A percentile compares a stretch with the other conserved stretches of the same genome.
Evolutionary conservation across 371 early-diverging fungal species (phyloP).

Genomic region (Saksenaea oblongispora): DNA sequence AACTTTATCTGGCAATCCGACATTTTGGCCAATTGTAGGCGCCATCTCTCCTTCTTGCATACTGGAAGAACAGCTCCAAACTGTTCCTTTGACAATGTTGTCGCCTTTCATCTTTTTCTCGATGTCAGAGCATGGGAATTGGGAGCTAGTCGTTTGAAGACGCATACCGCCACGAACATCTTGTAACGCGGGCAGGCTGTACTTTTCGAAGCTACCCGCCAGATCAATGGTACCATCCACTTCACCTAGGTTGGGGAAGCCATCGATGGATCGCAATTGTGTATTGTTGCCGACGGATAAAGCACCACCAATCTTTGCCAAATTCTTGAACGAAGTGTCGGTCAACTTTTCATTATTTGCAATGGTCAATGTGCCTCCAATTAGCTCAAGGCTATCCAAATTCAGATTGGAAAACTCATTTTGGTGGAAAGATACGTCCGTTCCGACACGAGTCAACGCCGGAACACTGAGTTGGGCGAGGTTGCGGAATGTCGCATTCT

Average conservation of each 20-base stretch:
- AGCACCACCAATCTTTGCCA: constrained; percentile 54
- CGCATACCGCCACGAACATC: constrained; percentile 57
- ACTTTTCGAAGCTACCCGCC: constrained; percentile 49
- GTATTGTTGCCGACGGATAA: constrained; percentile 63
- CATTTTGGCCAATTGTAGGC: constrained; percentile 42
- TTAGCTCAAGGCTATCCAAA: constrained; percentile 35
- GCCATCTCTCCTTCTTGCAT: constrained; percentile 34
- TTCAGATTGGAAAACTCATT: constrained; percentile 43
- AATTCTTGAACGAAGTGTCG: constrained; percentile 49
- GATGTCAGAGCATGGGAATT: constrained; percentile 35
- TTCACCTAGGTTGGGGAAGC: constrained; percentile 46
- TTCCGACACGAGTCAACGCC: constrained; percentile 30
- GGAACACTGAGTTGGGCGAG: constrained; percentile 40
- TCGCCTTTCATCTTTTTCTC: constrained; percentile 40
- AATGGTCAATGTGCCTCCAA: constrained; percentile 57
- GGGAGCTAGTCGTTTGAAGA: constrained; percentile 43
- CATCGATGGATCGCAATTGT: constrained; percentile 42
- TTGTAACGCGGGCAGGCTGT: constrained; percentile 45
- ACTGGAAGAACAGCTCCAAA: constrained; percentile 46
- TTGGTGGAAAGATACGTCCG: constrained; percentile 55
- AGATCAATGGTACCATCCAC: constrained; percentile 56
- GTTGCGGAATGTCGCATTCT: constrained; percentile 43
- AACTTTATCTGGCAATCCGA: not conserved
- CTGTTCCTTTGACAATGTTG: constrained; percentile 44
- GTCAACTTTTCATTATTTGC: constrained; percentile 52